phyloP scores from a whole-genome alignment of 345 rosid species.

The Hypericum perforatum region DNA sequence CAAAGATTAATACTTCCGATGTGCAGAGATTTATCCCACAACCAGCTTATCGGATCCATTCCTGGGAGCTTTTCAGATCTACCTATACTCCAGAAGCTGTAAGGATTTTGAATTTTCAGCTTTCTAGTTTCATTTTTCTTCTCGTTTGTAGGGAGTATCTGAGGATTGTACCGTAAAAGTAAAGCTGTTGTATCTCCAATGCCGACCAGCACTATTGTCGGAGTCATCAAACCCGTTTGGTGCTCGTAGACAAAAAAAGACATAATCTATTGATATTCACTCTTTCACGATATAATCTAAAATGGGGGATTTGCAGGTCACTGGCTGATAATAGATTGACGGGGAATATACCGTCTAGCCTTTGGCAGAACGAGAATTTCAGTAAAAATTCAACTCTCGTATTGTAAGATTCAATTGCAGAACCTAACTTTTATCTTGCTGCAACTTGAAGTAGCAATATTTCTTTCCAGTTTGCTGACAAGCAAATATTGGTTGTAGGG shows the following conservation, averaged over 20 bases:
- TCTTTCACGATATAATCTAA: no score
- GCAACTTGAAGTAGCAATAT: not conserved
- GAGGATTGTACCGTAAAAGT: no score
- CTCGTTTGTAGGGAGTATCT: no score
- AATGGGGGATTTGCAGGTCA: slow-evolving; percentile 24
- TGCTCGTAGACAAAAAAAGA: no score
- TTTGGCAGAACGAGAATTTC: slow-evolving; percentile 33
- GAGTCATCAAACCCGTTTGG: no score
- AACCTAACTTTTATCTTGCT: not conserved
- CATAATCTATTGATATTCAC: no score
- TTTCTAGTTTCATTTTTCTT: not conserved
- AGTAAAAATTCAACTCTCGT: slow-evolving; percentile 14
- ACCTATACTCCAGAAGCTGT: slow-evolving; percentile 46
- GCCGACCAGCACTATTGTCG: no score
- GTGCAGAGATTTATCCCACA: slow-evolving; percentile 47
- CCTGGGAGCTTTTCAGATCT: slow-evolving; percentile 47
- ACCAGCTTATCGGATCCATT: slow-evolving; percentile 42
- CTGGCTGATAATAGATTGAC: slow-evolving; percentile 32
- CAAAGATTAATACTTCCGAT: not conserved
- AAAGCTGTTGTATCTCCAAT: no score
- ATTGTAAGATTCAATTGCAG: slow-evolving; percentile 23
- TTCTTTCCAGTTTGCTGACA: not conserved
- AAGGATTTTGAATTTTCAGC: slow-evolving; percentile 10
- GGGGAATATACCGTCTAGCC: slow-evolving; percentile 28
- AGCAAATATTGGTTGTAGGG: slow-evolving; percentile 25